Conservation (phyloP, 2,329 filamentous ascomycete species). For the Fusarium subglutinans region DNA sequence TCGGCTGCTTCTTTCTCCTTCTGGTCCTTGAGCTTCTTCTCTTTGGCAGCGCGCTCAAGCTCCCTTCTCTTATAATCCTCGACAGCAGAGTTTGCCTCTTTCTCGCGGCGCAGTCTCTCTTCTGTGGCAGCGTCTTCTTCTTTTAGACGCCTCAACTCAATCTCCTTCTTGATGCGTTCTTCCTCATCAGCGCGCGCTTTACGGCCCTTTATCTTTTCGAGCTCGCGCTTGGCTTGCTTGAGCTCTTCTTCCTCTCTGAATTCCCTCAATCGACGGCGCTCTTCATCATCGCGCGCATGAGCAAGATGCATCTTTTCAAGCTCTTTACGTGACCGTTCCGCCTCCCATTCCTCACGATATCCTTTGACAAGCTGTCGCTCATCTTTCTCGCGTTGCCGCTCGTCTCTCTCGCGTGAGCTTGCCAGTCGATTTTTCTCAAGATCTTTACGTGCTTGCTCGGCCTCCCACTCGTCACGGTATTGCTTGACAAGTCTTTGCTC, state of each 20-base stretch:
- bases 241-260: constrained; percentile 57
- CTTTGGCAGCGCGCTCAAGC: constrained; percentile 54
- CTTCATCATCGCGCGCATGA: constrained; percentile 47
- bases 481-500: constrained; percentile 52
- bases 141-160: constrained; percentile 62
- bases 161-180: constrained; percentile 61
- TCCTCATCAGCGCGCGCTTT: constrained; percentile 60
- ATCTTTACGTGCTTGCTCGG: constrained; percentile 52
- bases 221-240: constrained; percentile 58
- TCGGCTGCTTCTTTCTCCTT: constrained; percentile 61
- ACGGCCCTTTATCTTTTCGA: constrained; percentile 57
- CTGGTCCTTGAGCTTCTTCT: constrained; percentile 58
- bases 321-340: constrained; percentile 37
- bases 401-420: constrained; percentile 50
- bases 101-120: constrained; percentile 50
- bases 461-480: constrained; percentile 54
- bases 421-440: constrained; percentile 57
- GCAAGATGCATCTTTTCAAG: constrained; percentile 30
- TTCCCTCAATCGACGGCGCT: constrained; percentile 51
- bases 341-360: constrained; percentile 54
- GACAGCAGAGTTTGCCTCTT: constrained; percentile 60
- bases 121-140: constrained; percentile 52
- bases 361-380: constrained; percentile 48
- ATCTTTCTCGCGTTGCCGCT: constrained; percentile 40
- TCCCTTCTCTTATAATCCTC: constrained; percentile 61